A percentile compares a stretch with the other conserved stretches of the same genome.
These are phyloP conservation scores for Tephrocybe sp. DNA, from an alignment of 768 basidiomycete species.

Conservation along the genomic window DNA sequence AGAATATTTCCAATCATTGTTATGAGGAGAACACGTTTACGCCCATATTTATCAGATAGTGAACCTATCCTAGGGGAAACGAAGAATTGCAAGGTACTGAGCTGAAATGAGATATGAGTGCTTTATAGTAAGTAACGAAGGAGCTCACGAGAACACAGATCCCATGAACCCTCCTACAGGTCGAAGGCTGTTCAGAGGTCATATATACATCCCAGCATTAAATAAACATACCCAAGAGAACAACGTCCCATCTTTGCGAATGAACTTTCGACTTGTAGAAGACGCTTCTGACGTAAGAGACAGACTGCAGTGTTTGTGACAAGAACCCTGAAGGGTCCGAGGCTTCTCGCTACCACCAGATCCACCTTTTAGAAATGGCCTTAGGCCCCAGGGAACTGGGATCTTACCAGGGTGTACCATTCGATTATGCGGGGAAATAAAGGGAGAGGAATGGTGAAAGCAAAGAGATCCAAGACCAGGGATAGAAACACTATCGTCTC, in stretches of 20 bases:
- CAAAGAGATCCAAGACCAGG: slow-evolving; percentile 85
- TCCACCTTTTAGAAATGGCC: slow-evolving; percentile 5
- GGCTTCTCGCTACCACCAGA: slow-evolving; percentile 78
- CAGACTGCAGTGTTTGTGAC: slow-evolving; percentile 64
- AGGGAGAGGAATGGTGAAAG: slow-evolving; percentile 94
- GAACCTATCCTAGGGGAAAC: slow-evolving; percentile 81
- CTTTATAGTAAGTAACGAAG: slow-evolving; percentile 7
- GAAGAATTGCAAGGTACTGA: slow-evolving; percentile 78
- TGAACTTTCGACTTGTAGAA: slow-evolving; percentile 61
- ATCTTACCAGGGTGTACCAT: slow-evolving; percentile 76
- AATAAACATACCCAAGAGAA: slow-evolving; percentile 74
- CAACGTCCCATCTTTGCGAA: slow-evolving; percentile 88
- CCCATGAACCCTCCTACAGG: slow-evolving; percentile 83
- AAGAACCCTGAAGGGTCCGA: slow-evolving; percentile 72
- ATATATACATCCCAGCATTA: neutral
- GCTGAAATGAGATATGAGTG: slow-evolving; percentile 30
- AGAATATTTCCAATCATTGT: slow-evolving; percentile 94
- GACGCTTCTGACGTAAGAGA: slow-evolving; percentile 64
- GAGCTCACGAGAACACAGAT: slow-evolving; percentile 83
- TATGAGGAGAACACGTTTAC: slow-evolving; percentile 77
- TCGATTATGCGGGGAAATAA: slow-evolving; percentile 97
- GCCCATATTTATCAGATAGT: slow-evolving; percentile 88
- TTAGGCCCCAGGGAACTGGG: slow-evolving; percentile 4
- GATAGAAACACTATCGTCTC: slow-evolving; percentile 88
- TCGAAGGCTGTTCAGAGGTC: slow-evolving; percentile 1